A percentile compares a stretch with the other conserved stretches of the same genome.
Conservation (phyloP, 2,329 filamentous ascomycete species). For the Talaromyces sp. region DNA sequence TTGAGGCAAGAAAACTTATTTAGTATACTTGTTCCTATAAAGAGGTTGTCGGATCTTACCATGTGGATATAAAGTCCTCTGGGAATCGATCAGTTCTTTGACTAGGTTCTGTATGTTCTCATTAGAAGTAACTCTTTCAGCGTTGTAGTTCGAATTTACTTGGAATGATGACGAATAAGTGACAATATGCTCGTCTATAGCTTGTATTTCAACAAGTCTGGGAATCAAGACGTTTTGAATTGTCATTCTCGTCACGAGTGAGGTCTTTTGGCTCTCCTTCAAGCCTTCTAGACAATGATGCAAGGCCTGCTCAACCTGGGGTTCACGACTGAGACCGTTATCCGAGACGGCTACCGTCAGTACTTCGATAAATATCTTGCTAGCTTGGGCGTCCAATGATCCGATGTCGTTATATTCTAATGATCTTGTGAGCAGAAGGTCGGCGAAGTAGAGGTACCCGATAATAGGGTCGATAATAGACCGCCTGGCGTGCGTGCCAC, state of each 20-base stretch:
- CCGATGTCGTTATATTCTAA: constrained; percentile 21
- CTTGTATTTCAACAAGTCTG: constrained; percentile 24
- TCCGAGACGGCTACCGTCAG: constrained; percentile 30
- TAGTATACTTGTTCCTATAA: background rate
- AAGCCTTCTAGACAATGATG: constrained; percentile 29
- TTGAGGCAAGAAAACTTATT: background rate
- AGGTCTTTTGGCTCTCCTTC: constrained; percentile 21
- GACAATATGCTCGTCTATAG: constrained; percentile 20
- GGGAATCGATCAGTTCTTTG: constrained; percentile 1
- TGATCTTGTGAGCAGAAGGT: constrained; percentile 23
- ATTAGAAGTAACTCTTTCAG: background rate
- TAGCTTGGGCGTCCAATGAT: constrained; percentile 27
- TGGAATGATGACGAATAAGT: constrained; percentile 30
- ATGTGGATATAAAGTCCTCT: background rate
- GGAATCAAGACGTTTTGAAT: constrained; percentile 28
- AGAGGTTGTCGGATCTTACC: background rate
- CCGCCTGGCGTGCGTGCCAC: constrained; percentile 10
- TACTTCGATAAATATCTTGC: constrained; percentile 30
- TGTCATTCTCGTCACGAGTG: constrained; percentile 21
- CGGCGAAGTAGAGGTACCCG: constrained; percentile 28
- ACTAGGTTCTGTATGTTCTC: background rate
- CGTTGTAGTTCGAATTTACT: constrained; percentile 24
- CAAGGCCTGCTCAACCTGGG: constrained; percentile 30
- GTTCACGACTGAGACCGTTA: constrained; percentile 22
- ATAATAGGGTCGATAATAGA: constrained; percentile 23